Evolutionary conservation across 2,329 filamentous ascomycete genomes (phyloP).

Genomic region (Ambrosiella xylebori): DNA sequence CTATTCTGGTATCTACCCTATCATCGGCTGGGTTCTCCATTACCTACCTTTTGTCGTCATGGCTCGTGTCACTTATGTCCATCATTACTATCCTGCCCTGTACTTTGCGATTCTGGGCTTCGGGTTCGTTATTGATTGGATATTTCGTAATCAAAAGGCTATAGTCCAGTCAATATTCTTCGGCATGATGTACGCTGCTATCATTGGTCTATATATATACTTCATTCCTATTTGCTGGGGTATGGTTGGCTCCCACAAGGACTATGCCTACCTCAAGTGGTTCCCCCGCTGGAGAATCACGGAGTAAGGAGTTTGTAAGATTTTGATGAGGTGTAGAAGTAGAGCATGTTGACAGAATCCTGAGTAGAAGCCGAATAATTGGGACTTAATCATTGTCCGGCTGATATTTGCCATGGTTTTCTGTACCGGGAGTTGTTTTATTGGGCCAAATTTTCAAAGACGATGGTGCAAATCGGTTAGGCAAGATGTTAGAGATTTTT

Average conservation of each 20-base stretch:
- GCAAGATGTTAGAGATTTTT: too few species aligned
- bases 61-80: constrained; percentile 97
- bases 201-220: constrained; percentile 69
- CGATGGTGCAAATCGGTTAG: too few species aligned
- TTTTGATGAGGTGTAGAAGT: background rate
- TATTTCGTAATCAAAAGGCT: constrained; percentile 48
- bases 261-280: constrained; percentile 92
- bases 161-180: constrained; percentile 53
- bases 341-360: background rate
- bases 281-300: constrained; percentile 72
- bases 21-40: constrained; percentile 89
- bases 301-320: constrained; percentile 29
- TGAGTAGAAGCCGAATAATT: too few species aligned
- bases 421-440: background rate
- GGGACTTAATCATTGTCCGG: too few species aligned
- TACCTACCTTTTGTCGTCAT: constrained; percentile 93
- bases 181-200: constrained; percentile 50
- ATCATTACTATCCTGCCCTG: constrained; percentile 96
- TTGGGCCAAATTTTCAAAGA: too few species aligned
- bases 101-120: constrained; percentile 89
- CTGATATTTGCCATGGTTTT: background rate
- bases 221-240: constrained; percentile 95
- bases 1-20: constrained; percentile 79
- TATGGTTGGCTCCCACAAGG: constrained; percentile 67
- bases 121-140: constrained; percentile 80